These are phyloP conservation scores for Pharnaceum exiguum DNA, from an alignment of 148 eudicot species.

Conservation along the genomic window DNA sequence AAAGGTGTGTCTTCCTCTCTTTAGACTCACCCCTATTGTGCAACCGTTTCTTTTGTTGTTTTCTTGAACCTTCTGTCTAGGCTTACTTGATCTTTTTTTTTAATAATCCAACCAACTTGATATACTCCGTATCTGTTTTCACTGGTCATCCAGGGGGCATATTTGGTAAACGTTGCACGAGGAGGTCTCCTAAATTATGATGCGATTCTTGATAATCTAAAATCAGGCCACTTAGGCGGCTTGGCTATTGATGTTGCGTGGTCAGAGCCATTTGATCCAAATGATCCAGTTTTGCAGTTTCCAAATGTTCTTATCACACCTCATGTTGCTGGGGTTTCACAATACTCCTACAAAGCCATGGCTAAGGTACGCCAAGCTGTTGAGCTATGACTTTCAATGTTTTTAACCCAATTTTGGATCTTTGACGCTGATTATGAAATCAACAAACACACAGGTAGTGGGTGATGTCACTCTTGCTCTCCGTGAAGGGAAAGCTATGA, in stretches of 20 bases:
- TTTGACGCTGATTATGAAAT: conserved; percentile 10
- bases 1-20: conserved; percentile 46
- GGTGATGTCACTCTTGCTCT: conserved; percentile 86
- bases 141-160: conserved; percentile 56
- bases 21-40: background rate
- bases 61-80: background rate
- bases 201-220: conserved; percentile 45
- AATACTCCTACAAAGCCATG: conserved; percentile 65
- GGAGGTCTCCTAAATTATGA: conserved; percentile 87
- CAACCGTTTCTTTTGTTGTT: background rate
- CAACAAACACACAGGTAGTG: conserved; percentile 55
- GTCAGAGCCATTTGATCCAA: conserved; percentile 91
- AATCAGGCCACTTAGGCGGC: conserved; percentile 89
- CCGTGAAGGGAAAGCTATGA: conserved; percentile 47
- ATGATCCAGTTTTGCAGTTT: conserved; percentile 64
- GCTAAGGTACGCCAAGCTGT: conserved; percentile 61
- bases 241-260: conserved; percentile 95
- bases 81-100: no score
- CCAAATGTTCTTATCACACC: conserved; percentile 89
- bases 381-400: background rate
- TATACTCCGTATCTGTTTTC: background rate
- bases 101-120: background rate
- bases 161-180: conserved; percentile 77
- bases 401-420: background rate
- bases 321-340: conserved; percentile 95